These are phyloP conservation scores for Alternaria longipes DNA, from an alignment of 2,329 filamentous ascomycete genomes.

Conservation along the genomic window DNA sequence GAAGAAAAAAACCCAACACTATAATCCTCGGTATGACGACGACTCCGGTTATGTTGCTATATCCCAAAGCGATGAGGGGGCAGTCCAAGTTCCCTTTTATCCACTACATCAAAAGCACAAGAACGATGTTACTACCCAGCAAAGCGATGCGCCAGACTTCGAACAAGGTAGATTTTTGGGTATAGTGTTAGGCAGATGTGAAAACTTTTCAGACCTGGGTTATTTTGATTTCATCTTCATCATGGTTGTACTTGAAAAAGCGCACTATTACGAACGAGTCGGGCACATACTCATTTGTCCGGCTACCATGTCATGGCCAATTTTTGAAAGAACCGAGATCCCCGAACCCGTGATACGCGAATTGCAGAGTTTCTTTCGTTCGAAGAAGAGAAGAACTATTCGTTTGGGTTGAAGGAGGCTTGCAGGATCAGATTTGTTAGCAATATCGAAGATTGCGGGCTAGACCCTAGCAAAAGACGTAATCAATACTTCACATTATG, in stretches of 20 bases:
- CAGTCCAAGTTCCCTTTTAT: fast-evolving
- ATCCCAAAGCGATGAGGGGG: not conserved
- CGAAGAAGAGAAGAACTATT: not conserved
- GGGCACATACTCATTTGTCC: not conserved
- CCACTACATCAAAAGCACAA: not conserved
- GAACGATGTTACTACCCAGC: not conserved
- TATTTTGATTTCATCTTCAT: not conserved
- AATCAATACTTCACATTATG: too few relatives aligned
- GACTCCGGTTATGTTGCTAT: not conserved
- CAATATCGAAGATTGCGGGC: fast-evolving
- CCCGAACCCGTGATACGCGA: too few relatives aligned
- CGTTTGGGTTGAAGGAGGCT: not conserved
- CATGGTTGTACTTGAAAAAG: not conserved
- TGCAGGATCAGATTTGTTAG: fast-evolving
- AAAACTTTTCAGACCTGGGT: not conserved
- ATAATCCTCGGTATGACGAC: too few relatives aligned
- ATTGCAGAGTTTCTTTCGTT: not conserved
- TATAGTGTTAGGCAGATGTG: not conserved
- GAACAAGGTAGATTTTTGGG: not conserved
- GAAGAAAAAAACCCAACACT: too few relatives aligned
- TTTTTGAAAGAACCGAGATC: too few relatives aligned
- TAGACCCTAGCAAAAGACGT: too few relatives aligned
- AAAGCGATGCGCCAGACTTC: not conserved
- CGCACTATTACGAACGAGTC: not conserved
- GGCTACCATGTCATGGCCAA: too few relatives aligned